Evolutionary conservation across 2,329 filamentous ascomycete species (phyloP).

Genomic region (Talaromyces rugulosus): DNA sequence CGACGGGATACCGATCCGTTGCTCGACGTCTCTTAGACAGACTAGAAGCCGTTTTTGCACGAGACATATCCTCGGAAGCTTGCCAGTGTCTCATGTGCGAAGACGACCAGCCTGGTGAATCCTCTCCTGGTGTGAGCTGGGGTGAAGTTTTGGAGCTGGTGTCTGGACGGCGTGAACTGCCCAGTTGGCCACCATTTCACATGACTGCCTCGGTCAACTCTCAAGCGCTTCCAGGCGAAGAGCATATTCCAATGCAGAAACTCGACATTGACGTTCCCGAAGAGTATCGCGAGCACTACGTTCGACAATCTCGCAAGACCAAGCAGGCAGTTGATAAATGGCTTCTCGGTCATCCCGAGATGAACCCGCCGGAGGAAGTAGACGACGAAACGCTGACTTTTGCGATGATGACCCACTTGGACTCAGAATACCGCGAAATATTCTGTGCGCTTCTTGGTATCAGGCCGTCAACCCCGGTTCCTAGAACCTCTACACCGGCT

Average conservation of each 20-base stretch:
- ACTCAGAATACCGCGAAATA: slow-evolving; percentile 67
- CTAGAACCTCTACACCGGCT: slow-evolving; percentile 57
- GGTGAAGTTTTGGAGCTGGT: slow-evolving; percentile 92
- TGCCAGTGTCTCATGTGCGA: slow-evolving; percentile 84
- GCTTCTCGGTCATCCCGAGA: slow-evolving; percentile 75
- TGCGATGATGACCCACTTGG: slow-evolving; percentile 84
- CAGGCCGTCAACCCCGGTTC: slow-evolving; percentile 55
- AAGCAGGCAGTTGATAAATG: slow-evolving; percentile 87
- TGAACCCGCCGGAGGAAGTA: slow-evolving; percentile 77
- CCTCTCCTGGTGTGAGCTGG: slow-evolving; percentile 71
- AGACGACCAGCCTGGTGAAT: slow-evolving; percentile 55
- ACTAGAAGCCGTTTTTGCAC: slow-evolving; percentile 87
- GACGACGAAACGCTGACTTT: slow-evolving; percentile 93
- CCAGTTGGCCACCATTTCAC: slow-evolving; percentile 83
- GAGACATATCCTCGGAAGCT: slow-evolving; percentile 82
- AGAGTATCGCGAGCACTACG: slow-evolving; percentile 87
- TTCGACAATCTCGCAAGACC: slow-evolving; percentile 87
- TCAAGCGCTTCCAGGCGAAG: slow-evolving; percentile 52
- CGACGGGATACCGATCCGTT: slow-evolving; percentile 92
- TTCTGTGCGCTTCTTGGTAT: slow-evolving; percentile 77
- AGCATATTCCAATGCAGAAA: slow-evolving; percentile 63
- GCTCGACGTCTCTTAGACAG: slow-evolving; percentile 84
- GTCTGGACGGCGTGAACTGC: slow-evolving; percentile 80
- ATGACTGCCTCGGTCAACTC: slow-evolving; percentile 56
- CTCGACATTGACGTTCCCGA: slow-evolving; percentile 92